Evolutionary conservation across 768 basidiomycete species (phyloP).

Genomic region (Suillus weaverae): DNA sequence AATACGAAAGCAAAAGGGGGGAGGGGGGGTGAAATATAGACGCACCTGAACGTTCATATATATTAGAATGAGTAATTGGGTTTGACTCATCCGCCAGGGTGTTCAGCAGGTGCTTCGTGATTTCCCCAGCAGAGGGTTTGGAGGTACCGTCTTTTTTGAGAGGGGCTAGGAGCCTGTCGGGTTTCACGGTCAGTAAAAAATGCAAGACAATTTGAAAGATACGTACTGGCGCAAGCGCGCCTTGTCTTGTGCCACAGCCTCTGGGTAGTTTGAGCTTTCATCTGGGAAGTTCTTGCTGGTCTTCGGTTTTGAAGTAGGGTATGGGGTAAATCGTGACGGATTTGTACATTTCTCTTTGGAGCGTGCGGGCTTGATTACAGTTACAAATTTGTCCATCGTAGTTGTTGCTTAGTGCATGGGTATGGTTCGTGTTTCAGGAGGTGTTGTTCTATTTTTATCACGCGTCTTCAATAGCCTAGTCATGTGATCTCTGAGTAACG

Average conservation of each 20-base stretch:
- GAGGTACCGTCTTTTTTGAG: slow-evolving; percentile 27
- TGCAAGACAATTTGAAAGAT: neutral
- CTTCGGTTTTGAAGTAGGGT: slow-evolving; percentile 4
- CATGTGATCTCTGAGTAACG: slow-evolving; percentile 2
- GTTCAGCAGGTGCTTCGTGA: slow-evolving; percentile 60
- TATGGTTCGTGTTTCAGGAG: slow-evolving; percentile 3
- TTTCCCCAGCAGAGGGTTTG: slow-evolving; percentile 39
- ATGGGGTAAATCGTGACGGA: slow-evolving; percentile 2
- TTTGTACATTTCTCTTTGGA: neutral
- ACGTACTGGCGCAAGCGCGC: slow-evolving; percentile 1
- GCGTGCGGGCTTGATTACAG: slow-evolving; percentile 21
- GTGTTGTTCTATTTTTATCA: slow-evolving; percentile 1
- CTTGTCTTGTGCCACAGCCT: slow-evolving; percentile 4
- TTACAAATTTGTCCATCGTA: slow-evolving; percentile 29
- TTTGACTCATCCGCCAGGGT: slow-evolving; percentile 66
- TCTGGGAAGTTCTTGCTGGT: neutral
- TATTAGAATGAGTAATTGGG: slow-evolving; percentile 77
- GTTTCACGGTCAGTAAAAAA: neutral
- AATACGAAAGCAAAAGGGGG: neutral
- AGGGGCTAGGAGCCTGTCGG: slow-evolving; percentile 30
- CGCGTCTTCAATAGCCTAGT: neutral
- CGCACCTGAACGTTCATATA: slow-evolving; percentile 60
- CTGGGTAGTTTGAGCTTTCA: neutral
- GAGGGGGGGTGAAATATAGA: neutral
- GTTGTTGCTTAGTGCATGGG: neutral